Conservation (phyloP, 306 rosid species). For the Gastrolobium villosum region DNA sequence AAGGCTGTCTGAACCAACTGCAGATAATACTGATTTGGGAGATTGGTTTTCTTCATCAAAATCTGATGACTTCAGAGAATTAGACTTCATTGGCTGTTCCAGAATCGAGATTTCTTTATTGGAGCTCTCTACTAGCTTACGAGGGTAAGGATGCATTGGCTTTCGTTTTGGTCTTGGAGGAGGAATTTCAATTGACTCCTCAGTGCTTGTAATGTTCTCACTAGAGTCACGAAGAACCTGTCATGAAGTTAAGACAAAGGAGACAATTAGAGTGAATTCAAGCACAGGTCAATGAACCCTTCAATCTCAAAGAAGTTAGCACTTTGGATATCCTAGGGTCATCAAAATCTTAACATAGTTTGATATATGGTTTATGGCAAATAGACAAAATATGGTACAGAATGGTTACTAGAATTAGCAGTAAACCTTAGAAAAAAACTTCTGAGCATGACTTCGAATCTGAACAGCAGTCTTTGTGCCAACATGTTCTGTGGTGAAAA, state of each 20-base stretch:
- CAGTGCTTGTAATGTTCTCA: slow-evolving; percentile 42
- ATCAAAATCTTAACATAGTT: slow-evolving; percentile 44
- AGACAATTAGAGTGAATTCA: slow-evolving; percentile 39
- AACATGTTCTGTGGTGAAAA: slow-evolving; percentile 69
- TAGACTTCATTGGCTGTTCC: slow-evolving; percentile 50
- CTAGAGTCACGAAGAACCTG: slow-evolving; percentile 69
- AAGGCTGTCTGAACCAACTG: slow-evolving; percentile 55
- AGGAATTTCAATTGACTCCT: slow-evolving; percentile 77
- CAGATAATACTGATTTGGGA: slow-evolving; percentile 72
- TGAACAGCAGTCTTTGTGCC: slow-evolving; percentile 93
- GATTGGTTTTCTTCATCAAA: slow-evolving; percentile 71
- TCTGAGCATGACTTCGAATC: slow-evolving; percentile 96
- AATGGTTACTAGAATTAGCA: slow-evolving; percentile 54
- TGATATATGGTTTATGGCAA: slow-evolving; percentile 27
- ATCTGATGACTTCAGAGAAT: slow-evolving; percentile 58
- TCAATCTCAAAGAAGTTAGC: slow-evolving; percentile 31
- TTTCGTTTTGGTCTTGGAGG: slow-evolving; percentile 92
- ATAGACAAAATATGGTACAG: slow-evolving; percentile 42
- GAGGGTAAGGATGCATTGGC: slow-evolving; percentile 91
- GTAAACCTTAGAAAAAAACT: slow-evolving; percentile 88
- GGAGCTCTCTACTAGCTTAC: slow-evolving; percentile 57
- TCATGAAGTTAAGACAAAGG: slow-evolving; percentile 15
- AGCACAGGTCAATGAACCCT: slow-evolving; percentile 42
- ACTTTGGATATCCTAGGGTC: slow-evolving; percentile 43
- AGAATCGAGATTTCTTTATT: slow-evolving; percentile 36